Conservation (phyloP, 2,329 filamentous ascomycete species). For the Sporothrix phasma region DNA sequence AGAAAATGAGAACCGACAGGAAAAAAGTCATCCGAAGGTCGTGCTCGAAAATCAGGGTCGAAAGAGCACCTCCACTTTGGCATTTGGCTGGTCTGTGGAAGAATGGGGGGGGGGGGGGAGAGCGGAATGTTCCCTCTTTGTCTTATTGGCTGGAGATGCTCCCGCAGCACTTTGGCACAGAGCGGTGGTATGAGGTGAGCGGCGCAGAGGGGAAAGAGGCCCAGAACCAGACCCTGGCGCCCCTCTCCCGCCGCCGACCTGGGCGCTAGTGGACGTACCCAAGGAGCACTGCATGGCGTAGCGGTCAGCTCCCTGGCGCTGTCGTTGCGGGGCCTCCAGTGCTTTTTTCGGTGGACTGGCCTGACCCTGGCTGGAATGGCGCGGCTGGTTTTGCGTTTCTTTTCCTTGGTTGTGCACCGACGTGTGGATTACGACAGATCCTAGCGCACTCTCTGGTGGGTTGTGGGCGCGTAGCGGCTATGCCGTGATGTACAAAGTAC, state of each 20-base stretch:
- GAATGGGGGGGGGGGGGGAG: neutral
- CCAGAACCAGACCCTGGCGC: slow-evolving; percentile 4
- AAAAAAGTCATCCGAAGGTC: neutral
- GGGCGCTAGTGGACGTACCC: neutral
- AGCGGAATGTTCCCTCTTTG: neutral
- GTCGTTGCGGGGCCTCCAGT: neutral
- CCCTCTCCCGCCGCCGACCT: neutral
- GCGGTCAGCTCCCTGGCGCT: neutral
- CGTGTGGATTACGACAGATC: neutral
- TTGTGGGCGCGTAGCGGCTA: no score
- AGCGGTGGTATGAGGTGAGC: neutral
- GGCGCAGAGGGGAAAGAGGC: neutral
- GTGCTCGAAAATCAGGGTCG: neutral
- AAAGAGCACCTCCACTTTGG: neutral
- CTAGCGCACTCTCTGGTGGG: no score
- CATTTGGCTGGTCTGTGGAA: neutral
- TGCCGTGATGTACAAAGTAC: no score
- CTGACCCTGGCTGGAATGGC: neutral
- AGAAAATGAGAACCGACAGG: neutral
- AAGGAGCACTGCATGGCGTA: neutral
- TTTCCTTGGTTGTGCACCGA: neutral
- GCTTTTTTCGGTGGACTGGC: neutral
- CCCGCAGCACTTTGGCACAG: neutral
- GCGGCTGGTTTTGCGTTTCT: neutral
- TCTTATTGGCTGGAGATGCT: neutral